Base-by-base conservation (phyloP, 495 filamentous ascomycete species). In the Lindgomyces ingoldianus region DNA sequence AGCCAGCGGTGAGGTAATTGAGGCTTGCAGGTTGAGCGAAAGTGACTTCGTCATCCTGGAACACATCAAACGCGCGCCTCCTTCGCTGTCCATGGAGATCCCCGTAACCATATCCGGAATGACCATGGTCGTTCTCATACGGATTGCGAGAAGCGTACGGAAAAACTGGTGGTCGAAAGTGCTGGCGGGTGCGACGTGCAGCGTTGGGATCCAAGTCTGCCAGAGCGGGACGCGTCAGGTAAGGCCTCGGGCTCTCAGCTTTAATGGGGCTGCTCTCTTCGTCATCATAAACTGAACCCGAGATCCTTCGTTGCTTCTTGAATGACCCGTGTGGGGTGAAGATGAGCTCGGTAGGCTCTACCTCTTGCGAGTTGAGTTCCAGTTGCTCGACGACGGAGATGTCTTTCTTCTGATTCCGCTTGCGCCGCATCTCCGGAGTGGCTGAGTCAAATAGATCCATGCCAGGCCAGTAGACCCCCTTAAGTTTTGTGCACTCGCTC, bases 381-480 rank as follows among this genome's bases (percentile, higher is more conserved):
- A 96, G 90, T 67, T 82, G 81, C 71, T 81, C 82, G 22, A 96
- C 64, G 21, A 90, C 84, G 6, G 82, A 87, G 12, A 78, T 80
- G 57, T 90, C 87, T 70, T 96, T 96, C 64, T 89, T 89, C 74
- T 96, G 92, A 70, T 96, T 96, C 42, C 92, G 84, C 76, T 84
- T 90, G 39, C 89, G 84, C 70, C 87, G 87, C 79, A 89, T 88
- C 49, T 88, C 83, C 55, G 85, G 80, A 0, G 85, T 90, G 8
- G 92, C 92, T 11, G 91, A 88, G 71, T 96, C 92, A 69, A 95
- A 96, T 19, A 93, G 75, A 55, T 87, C 85, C 92, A 96, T 96
- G 9, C 92, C 92, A 3, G 89, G 89, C 81, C 85, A 95, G 48
- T 83, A 72, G 8, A 89, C 75, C 0, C 92, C 92, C 74, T 96